Conservation (phyloP, 202 grass and related monocot genomes). For the Zoysia matrella region DNA sequence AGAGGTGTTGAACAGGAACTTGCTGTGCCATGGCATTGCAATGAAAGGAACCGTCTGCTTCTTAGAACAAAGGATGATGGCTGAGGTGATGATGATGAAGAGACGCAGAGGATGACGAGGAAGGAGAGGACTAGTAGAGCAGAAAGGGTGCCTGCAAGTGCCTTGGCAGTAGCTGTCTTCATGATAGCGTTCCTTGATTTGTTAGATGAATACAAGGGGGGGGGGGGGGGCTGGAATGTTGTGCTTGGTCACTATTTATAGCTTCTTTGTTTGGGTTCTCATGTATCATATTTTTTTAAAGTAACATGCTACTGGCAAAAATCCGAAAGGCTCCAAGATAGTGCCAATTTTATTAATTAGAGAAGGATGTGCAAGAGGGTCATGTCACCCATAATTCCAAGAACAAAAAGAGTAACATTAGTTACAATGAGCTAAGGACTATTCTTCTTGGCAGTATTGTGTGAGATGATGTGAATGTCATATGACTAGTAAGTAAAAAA, state of each 20-base stretch:
- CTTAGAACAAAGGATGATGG: background rate
- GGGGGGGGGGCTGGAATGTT: constrained; percentile 19
- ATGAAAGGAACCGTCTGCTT: constrained; percentile 31
- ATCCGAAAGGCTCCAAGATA: too few relatives aligned
- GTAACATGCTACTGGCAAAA: too few relatives aligned
- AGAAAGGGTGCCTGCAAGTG: constrained; percentile 22
- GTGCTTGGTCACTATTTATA: constrained; percentile 37
- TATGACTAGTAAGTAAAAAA: constrained; percentile 38
- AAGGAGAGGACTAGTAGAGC: constrained; percentile 34
- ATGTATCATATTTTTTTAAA: background rate
- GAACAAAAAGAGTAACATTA: too few relatives aligned
- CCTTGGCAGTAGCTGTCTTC: constrained; percentile 27
- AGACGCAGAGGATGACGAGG: constrained; percentile 2
- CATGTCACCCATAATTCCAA: too few relatives aligned
- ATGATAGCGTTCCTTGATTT: constrained; percentile 23
- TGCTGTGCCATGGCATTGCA: background rate
- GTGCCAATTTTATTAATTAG: too few relatives aligned
- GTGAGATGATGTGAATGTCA: constrained; percentile 14
- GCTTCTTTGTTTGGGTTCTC: constrained; percentile 29
- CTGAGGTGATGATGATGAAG: background rate
- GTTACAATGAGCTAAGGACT: too few relatives aligned
- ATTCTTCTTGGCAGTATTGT: too few relatives aligned
- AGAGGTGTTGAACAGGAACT: constrained; percentile 29
- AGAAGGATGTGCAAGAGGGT: too few relatives aligned
- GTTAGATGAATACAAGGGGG: background rate